Conservation (phyloP, 2,329 filamentous ascomycete species). For the Dactylonectria estremocensis region DNA sequence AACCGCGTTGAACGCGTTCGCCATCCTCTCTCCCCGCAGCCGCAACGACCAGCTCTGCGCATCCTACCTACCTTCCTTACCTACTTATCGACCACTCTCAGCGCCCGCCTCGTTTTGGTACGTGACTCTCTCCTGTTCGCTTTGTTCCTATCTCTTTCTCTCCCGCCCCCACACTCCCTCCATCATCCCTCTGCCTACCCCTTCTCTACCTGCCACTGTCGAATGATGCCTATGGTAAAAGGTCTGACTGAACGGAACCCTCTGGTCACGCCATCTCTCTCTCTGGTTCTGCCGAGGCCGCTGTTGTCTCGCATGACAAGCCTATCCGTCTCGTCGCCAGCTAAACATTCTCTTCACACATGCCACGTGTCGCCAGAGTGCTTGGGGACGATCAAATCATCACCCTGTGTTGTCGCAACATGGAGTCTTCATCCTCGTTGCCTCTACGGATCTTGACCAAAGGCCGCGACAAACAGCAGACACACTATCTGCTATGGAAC, state of each 20-base stretch:
- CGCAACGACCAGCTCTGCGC: constrained; percentile 11
- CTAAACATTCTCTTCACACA: constrained; percentile 28
- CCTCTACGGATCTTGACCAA: constrained; percentile 68
- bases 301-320: constrained; percentile 34
- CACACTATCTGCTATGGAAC: constrained; percentile 18
- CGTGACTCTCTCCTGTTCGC: constrained; percentile 23
- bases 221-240: constrained; percentile 77
- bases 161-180: too few relatives aligned
- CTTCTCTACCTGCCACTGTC: constrained; percentile 33
- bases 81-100: neutral
- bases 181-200: neutral
- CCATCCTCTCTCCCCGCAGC: constrained; percentile 2
- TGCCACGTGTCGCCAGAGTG: constrained; percentile 35
- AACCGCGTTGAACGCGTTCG: constrained; percentile 4
- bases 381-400: constrained; percentile 37
- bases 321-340: constrained; percentile 30
- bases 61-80: neutral
- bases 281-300: constrained; percentile 29
- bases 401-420: constrained; percentile 58
- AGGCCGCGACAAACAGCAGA: constrained; percentile 70
- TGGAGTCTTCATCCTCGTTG: constrained; percentile 66
- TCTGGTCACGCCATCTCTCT: constrained; percentile 61
- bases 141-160: too few relatives aligned
- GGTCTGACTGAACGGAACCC: constrained; percentile 69
- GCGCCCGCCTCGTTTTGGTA: constrained; percentile 30